A percentile compares a stretch with the other conserved stretches of the same genome.
Evolutionary conservation across 192 early-diverging fungal genomes (phyloP).

Genomic region (Coemansia sp.): DNA sequence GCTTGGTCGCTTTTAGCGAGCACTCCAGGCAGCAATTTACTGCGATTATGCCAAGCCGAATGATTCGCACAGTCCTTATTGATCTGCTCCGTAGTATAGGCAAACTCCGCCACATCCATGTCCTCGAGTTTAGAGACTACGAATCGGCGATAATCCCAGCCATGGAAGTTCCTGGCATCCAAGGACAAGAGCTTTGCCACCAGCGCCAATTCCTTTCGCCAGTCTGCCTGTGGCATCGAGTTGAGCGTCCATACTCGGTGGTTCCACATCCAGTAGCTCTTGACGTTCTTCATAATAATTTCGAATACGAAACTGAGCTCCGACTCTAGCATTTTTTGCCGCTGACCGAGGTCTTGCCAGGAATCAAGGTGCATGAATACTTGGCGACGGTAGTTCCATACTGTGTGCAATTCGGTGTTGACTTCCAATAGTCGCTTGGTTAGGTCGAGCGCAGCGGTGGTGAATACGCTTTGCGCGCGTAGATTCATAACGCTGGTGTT

Average conservation of each 20-base stretch:
- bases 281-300: conserved; percentile 76
- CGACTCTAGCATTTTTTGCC: conserved; percentile 26
- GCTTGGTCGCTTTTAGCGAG: conserved; percentile 1
- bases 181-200: conserved; percentile 77
- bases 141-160: conserved; percentile 96
- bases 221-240: conserved; percentile 72
- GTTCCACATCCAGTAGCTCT: conserved; percentile 98
- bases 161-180: conserved; percentile 97
- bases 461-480: conserved; percentile 19
- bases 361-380: conserved; percentile 56
- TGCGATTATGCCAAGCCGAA: conserved; percentile 98
- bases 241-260: conserved; percentile 92
- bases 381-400: conserved; percentile 91
- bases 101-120: conserved; percentile 69
- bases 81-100: conserved; percentile 90
- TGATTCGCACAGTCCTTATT: conserved; percentile 93
- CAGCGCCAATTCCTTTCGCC: conserved; percentile 79
- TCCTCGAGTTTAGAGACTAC: conserved; percentile 62
- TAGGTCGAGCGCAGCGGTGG: conserved; percentile 59
- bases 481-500: conserved; percentile 36
- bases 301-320: conserved; percentile 83
- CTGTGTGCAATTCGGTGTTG: conserved; percentile 93
- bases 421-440: conserved; percentile 73
- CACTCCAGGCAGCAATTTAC: conserved; percentile 68
- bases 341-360: conserved; percentile 19